Conservation (phyloP, 2,329 filamentous ascomycete genomes). For the Hypoxylon sp. region DNA sequence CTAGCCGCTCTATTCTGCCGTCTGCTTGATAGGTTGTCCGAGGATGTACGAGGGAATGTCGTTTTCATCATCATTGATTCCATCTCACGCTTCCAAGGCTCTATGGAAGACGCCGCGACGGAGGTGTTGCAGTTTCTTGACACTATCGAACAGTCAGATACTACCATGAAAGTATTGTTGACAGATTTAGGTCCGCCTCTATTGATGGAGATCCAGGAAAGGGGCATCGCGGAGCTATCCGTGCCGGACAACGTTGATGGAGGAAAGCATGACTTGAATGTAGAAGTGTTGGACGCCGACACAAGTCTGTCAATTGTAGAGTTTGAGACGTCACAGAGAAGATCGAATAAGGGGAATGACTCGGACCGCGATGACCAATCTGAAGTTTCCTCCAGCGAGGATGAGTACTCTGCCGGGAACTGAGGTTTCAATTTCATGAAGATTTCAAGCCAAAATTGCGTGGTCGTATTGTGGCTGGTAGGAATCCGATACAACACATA, state of each 20-base stretch:
- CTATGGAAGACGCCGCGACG: conserved; percentile 8
- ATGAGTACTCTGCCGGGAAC: neutral
- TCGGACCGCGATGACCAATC: conserved; percentile 3
- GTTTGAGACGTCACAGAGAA: conserved; percentile 11
- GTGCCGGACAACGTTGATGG: conserved; percentile 29
- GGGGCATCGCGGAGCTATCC: conserved; percentile 7
- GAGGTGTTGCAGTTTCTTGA: conserved; percentile 18
- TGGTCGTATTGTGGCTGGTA: neutral
- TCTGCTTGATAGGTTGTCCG: conserved; percentile 19
- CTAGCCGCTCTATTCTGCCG: conserved; percentile 9
- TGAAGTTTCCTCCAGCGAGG: conserved; percentile 7
- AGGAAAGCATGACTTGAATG: conserved; percentile 19
- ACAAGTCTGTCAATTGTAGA: conserved; percentile 21
- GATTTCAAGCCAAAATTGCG: neutral
- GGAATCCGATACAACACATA: neutral
- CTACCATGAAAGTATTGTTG: conserved; percentile 16
- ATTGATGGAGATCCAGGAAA: conserved; percentile 13
- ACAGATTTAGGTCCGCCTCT: conserved; percentile 22
- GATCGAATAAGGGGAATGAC: neutral
- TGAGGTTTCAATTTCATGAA: neutral
- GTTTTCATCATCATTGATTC: conserved; percentile 26
- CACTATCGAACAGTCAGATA: conserved; percentile 9
- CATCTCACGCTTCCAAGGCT: conserved; percentile 12
- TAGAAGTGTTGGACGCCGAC: conserved; percentile 20
- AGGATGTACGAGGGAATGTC: conserved; percentile 3